Conservation (phyloP, 495 filamentous ascomycete genomes). For the Daldinia bambusicola region DNA sequence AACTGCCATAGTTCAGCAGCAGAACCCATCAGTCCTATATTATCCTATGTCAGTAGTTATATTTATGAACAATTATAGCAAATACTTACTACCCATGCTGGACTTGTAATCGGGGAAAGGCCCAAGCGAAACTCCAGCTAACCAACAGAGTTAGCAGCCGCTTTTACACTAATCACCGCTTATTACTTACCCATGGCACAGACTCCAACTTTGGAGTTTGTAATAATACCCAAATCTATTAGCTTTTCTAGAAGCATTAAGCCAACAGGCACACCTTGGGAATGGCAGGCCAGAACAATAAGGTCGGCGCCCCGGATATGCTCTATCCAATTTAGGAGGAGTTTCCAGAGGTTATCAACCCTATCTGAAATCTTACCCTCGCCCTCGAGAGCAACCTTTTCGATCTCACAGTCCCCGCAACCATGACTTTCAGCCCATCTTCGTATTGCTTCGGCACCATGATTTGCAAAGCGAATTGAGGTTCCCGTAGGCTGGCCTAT, state of each 20-base stretch:
- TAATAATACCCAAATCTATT: conserved; percentile 79
- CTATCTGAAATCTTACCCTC: conserved; percentile 94
- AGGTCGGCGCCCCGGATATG: conserved; percentile 88
- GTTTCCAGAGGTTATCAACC: conserved; percentile 91
- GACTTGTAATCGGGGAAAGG: conserved; percentile 90
- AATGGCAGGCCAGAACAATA: conserved; percentile 89
- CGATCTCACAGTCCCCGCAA: conserved; percentile 73
- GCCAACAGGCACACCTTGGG: conserved; percentile 92
- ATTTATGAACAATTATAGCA: background rate
- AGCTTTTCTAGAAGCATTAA: conserved; percentile 94
- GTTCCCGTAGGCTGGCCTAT: conserved; percentile 96
- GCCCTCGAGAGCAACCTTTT: conserved; percentile 95
- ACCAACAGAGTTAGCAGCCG: conserved; percentile 30
- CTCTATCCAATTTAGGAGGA: conserved; percentile 94
- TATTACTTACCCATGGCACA: conserved; percentile 77
- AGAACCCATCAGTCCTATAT: conserved; percentile 75
- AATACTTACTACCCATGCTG: conserved; percentile 62
- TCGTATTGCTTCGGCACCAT: conserved; percentile 83
- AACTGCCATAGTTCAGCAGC: conserved; percentile 96
- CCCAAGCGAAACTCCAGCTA: conserved; percentile 90
- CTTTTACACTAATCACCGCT: background rate
- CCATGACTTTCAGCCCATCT: conserved; percentile 78
- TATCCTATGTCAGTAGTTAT: conserved; percentile 14
- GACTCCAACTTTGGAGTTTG: conserved; percentile 74
- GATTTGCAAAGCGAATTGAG: conserved; percentile 90